Conservation (phyloP, 805 yeast species). For the Ogataea sp. region DNA sequence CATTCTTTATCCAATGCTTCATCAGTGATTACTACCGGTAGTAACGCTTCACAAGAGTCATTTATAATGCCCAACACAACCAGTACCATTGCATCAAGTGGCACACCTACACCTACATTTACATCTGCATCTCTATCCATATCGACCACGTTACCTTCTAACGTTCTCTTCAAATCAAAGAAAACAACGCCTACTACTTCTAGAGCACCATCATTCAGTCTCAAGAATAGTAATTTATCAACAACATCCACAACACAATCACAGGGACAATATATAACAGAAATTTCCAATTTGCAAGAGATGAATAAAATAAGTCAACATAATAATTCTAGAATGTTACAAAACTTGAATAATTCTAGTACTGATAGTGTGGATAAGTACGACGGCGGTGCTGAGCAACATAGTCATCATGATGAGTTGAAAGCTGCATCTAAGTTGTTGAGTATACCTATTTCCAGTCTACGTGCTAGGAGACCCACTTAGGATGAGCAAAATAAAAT, state of each 20-base stretch:
- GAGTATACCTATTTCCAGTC: constrained; percentile 25
- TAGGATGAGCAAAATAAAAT: no score
- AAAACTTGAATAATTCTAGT: constrained; percentile 9
- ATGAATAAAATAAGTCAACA: neutral
- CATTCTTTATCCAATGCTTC: constrained; percentile 3
- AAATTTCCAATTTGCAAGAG: neutral
- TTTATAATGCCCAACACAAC: neutral
- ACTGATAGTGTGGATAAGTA: constrained; percentile 15
- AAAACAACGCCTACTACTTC: neutral
- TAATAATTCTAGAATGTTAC: neutral
- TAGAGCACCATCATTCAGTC: neutral
- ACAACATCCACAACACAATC: neutral
- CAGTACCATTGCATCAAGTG: neutral
- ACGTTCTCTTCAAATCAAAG: neutral
- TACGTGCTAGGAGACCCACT: constrained; percentile 3
- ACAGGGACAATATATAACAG: neutral
- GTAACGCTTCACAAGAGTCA: neutral
- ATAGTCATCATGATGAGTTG: neutral
- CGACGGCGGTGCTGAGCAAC: neutral
- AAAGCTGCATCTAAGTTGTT: constrained; percentile 13
- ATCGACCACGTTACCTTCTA: neutral
- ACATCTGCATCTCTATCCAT: neutral
- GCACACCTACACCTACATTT: neutral
- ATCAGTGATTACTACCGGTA: neutral
- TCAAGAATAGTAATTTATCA: neutral